These are phyloP conservation scores for Trichoderma afroharzianum DNA, from an alignment of 2,329 filamentous ascomycete species.

Conservation along the genomic window DNA sequence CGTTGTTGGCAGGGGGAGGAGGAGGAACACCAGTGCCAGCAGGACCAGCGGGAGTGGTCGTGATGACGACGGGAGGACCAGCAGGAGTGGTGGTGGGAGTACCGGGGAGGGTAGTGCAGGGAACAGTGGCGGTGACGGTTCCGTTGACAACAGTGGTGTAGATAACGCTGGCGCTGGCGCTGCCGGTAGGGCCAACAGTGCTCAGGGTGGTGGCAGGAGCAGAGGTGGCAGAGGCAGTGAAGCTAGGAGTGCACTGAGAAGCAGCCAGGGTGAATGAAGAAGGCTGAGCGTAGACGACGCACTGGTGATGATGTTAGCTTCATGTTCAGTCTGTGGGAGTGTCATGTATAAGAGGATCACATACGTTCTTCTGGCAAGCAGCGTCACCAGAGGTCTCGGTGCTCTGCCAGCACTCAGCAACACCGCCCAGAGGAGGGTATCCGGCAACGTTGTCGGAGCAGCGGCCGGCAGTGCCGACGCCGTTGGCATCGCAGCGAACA, in stretches of 20 bases:
- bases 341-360: conserved; percentile 14
- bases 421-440: conserved; percentile 37
- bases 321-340: no score
- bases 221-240: conserved; percentile 16
- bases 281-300: conserved; percentile 41
- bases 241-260: conserved; percentile 33
- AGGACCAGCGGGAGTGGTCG: background rate
- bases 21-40: conserved; percentile 1
- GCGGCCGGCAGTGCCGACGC: conserved; percentile 38
- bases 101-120: background rate
- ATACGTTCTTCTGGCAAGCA: conserved; percentile 46
- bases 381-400: conserved; percentile 39
- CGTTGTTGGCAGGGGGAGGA: conserved; percentile 9
- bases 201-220: background rate
- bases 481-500: conserved; percentile 41
- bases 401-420: conserved; percentile 41
- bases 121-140: background rate
- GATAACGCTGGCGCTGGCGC: background rate
- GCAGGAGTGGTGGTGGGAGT: background rate
- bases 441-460: conserved; percentile 45
- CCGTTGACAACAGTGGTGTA: background rate
- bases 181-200: background rate
- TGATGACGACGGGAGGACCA: background rate
- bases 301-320: conserved; percentile 26
- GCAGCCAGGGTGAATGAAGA: conserved; percentile 36